These are phyloP conservation scores for Aaosphaeria arxii DNA, from an alignment of 2,329 filamentous ascomycete species.

Conservation along the genomic window DNA sequence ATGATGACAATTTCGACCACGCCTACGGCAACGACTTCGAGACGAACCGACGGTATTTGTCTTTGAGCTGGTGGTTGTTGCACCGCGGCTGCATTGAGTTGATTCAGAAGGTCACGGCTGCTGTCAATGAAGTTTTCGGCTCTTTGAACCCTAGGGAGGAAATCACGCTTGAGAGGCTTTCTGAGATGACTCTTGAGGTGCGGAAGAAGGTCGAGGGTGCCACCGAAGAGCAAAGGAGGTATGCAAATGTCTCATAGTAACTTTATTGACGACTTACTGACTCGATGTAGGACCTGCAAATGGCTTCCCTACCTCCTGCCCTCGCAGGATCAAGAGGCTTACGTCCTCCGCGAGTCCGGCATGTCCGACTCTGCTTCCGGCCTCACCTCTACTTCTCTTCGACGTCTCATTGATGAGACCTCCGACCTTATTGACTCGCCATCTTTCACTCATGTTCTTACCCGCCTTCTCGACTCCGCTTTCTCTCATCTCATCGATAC, in stretches of 20 bases:
- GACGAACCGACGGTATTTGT: constrained; percentile 90
- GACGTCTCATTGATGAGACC: constrained; percentile 89
- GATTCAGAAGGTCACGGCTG: constrained; percentile 75
- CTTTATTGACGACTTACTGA: not conserved
- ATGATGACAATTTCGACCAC: constrained; percentile 80
- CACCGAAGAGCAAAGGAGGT: constrained; percentile 61
- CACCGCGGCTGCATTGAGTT: constrained; percentile 86
- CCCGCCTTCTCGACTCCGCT: constrained; percentile 78
- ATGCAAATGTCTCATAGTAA: constrained; percentile 6
- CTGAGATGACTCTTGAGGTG: constrained; percentile 77
- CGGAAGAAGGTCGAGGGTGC: constrained; percentile 80
- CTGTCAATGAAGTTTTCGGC: constrained; percentile 88
- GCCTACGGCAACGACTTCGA: constrained; percentile 91
- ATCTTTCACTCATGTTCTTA: constrained; percentile 81
- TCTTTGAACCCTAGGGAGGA: constrained; percentile 84
- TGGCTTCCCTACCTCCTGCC: constrained; percentile 89
- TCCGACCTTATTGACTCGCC: constrained; percentile 94
- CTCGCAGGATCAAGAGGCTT: constrained; percentile 71
- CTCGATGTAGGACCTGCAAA: constrained; percentile 48
- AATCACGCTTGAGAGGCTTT: constrained; percentile 75
- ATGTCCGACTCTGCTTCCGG: constrained; percentile 52
- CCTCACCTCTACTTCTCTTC: constrained; percentile 56
- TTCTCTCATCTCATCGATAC: constrained; percentile 82
- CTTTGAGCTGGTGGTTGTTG: constrained; percentile 97
- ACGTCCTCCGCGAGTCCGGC: constrained; percentile 81